These are phyloP conservation scores for Clarireedia homoeocarpa DNA, from an alignment of 2,329 filamentous ascomycete genomes.

Conservation along the genomic window DNA sequence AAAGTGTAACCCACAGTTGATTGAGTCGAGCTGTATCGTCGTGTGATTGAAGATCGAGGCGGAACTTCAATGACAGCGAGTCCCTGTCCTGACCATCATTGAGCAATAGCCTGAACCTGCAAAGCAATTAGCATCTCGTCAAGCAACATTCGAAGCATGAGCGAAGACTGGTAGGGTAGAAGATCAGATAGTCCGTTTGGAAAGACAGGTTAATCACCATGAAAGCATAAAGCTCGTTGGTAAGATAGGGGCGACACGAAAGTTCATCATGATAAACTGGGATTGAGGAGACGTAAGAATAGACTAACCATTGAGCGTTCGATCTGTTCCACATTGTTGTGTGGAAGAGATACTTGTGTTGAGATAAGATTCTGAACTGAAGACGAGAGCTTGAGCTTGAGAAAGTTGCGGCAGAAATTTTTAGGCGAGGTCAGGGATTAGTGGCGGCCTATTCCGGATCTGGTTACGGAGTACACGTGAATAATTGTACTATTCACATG, in stretches of 20 bases:
- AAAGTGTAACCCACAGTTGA: conserved; percentile 22
- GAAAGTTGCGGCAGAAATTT: too few species aligned
- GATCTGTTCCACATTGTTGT: not conserved
- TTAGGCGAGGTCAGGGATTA: too few species aligned
- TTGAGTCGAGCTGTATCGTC: not conserved
- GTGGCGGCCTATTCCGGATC: too few species aligned
- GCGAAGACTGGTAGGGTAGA: not conserved
- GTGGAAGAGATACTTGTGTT: not conserved
- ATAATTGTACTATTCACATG: too few species aligned
- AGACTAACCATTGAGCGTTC: not conserved
- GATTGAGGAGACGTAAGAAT: not conserved
- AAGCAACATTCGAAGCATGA: not conserved
- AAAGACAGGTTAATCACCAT: conserved; percentile 53
- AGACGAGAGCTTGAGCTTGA: not conserved
- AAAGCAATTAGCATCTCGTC: conserved; percentile 14
- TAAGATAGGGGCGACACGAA: conserved; percentile 54
- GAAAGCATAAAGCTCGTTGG: conserved; percentile 29
- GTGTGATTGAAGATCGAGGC: not conserved
- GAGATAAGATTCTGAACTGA: not conserved
- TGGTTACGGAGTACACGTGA: too few species aligned
- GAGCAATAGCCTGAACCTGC: not conserved
- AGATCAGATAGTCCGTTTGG: conserved; percentile 49
- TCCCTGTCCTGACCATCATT: not conserved
- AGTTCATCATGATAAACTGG: conserved; percentile 41
- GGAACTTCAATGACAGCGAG: not conserved